These are phyloP conservation scores for Trypanosoma vivax DNA, from an alignment of 208 protist genomes.

Conservation along the genomic window DNA sequence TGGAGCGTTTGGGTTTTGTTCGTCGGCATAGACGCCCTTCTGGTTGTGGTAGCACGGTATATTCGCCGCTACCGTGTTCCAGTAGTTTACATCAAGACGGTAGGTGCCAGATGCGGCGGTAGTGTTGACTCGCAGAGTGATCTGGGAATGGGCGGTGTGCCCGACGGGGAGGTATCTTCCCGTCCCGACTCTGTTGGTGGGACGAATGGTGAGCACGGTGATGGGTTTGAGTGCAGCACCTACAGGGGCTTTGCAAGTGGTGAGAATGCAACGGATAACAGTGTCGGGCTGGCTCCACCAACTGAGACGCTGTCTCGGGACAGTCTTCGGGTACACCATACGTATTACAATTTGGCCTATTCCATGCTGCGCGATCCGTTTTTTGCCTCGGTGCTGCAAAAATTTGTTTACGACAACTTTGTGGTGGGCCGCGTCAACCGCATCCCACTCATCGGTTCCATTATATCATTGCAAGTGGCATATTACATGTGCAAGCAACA, in stretches of 20 bases:
- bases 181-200: background rate
- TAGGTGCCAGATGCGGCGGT: conserved; percentile 11
- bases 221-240: background rate
- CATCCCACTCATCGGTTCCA: conserved; percentile 63
- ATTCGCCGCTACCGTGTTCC: conserved; percentile 60
- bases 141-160: background rate
- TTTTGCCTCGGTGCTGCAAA: conserved; percentile 65
- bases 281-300: conserved; percentile 9
- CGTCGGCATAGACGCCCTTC: conserved; percentile 43
- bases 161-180: conserved; percentile 10
- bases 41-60: conserved; percentile 38
- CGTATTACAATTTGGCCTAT: conserved; percentile 42
- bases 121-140: background rate
- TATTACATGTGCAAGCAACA: conserved; percentile 80
- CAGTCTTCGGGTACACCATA: conserved; percentile 54
- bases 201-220: background rate
- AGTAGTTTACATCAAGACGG: conserved; percentile 52
- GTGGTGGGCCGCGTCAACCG: conserved; percentile 56
- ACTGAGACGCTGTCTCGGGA: conserved; percentile 47
- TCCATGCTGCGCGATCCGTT: conserved; percentile 74
- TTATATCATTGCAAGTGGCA: conserved; percentile 51
- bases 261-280: background rate
- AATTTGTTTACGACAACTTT: conserved; percentile 58
- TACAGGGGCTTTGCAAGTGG: background rate
- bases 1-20: conserved; percentile 52